These are phyloP conservation scores for Paecilomyces sp. DNA, from an alignment of 2,329 filamentous ascomycete genomes.

Conservation along the genomic window DNA sequence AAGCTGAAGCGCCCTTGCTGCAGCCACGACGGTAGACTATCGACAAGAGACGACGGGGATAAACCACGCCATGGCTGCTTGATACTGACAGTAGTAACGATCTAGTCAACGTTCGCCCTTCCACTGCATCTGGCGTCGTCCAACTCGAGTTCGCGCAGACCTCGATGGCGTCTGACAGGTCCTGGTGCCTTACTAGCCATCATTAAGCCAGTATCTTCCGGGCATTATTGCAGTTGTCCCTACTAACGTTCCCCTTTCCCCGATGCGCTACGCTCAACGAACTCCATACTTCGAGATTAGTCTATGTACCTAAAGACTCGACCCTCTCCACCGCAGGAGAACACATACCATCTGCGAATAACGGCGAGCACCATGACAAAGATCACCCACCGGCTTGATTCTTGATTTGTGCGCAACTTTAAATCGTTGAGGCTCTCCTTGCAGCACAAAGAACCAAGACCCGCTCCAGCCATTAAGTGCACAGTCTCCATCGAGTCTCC, in stretches of 20 bases:
- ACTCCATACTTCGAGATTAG: no score
- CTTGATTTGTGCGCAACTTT: background rate
- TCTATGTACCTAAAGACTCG: no score
- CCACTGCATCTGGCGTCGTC: background rate
- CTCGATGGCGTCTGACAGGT: background rate
- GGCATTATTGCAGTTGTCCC: background rate
- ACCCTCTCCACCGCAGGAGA: no score
- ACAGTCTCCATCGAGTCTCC: background rate
- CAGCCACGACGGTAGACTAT: background rate
- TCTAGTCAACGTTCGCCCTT: background rate
- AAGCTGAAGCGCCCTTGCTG: background rate
- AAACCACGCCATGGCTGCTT: background rate
- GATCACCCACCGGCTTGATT: background rate
- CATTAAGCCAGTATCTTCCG: background rate
- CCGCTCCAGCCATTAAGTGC: background rate
- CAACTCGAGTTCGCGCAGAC: background rate
- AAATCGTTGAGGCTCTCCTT: background rate
- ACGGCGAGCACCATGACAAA: background rate
- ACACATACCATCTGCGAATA: background rate
- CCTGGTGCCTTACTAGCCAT: background rate
- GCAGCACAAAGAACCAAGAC: background rate
- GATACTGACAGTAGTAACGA: no score
- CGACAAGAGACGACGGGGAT: background rate
- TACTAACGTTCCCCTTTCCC: no score
- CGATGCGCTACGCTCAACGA: no score